Base-by-base conservation (phyloP, 345 rosid species). In the Eucalyptus curtisii region DNA sequence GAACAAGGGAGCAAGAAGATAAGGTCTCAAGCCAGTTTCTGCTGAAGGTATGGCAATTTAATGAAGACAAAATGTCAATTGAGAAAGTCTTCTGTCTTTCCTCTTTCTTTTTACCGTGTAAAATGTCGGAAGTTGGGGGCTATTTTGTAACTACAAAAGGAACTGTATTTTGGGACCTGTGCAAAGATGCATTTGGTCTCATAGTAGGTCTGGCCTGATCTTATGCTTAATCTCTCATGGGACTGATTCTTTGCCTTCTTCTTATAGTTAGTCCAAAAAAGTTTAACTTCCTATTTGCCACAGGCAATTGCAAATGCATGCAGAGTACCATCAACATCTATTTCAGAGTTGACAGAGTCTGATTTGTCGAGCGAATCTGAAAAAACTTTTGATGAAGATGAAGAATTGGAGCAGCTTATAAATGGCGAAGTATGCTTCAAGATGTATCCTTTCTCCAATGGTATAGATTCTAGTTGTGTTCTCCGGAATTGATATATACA, bases 261-360 rank as follows among this genome's bases (percentile, higher is more conserved):
- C n/a, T 52, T 87, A 31, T 27, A 27, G 31, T 25, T 88, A 37
- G 61, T 90, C 76, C 19, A 71, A 30, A 53, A 81, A 76, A 85
- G 31, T 86, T 55, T 79, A 33, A 40, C n/a, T 82, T 53, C 68
- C 89, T 80, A 30, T 22, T 81, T 86, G 86, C 90, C 17, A 10
- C 90, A 97, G 99, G 99, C 97, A 10, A 92, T 97, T 90, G 98
- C 98, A 89, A 91, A 93, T 90, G 98, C 95, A 53, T 96, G 99
- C 94, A 92, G 93, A 90, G 95, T 96, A 59, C 89, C 94, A 82
- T 92, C 93, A 85, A 80, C 93, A 66, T 91, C 90, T 88, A 91
- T 82, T 86, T 89, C 96, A 87, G 94, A 94, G 79, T 94, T 96
- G 91, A 92, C 93, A 82, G 94, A 93, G 82, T 93, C 97, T 85